Conservation (phyloP, 2,329 filamentous ascomycete species). For the Fusarium lyarnte region DNA sequence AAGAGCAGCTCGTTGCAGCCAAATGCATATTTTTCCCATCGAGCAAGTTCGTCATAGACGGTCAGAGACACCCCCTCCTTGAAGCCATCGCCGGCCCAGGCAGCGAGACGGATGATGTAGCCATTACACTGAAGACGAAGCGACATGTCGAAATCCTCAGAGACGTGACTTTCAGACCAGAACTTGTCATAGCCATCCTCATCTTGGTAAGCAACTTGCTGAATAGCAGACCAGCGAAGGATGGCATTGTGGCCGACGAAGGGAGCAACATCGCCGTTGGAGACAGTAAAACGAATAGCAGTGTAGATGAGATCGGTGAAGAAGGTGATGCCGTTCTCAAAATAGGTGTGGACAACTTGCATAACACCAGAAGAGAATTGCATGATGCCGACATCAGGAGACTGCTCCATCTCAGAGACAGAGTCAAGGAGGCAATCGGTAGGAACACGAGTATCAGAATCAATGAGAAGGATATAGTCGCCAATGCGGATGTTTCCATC, state of each 20-base stretch:
- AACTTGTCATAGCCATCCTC: conserved; percentile 80
- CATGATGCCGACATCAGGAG: conserved; percentile 80
- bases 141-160: conserved; percentile 85
- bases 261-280: conserved; percentile 79
- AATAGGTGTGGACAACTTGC: conserved; percentile 79
- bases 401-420: conserved; percentile 84
- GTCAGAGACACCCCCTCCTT: conserved; percentile 86
- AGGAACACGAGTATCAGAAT: conserved; percentile 83
- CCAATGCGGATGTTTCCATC: conserved; percentile 88
- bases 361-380: conserved; percentile 82
- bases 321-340: conserved; percentile 76
- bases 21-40: conserved; percentile 90
- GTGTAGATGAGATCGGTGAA: conserved; percentile 81
- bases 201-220: conserved; percentile 76
- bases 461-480: conserved; percentile 80
- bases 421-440: conserved; percentile 81
- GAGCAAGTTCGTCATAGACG: conserved; percentile 83
- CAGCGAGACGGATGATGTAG: conserved; percentile 77
- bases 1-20: conserved; percentile 86
- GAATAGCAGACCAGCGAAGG: conserved; percentile 78
- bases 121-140: conserved; percentile 77
- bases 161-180: conserved; percentile 83
- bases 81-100: conserved; percentile 80
- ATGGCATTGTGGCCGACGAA: conserved; percentile 86
- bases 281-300: conserved; percentile 79